Evolutionary conservation across 352 stramenopile species (phyloP).

Genomic region (Phytopythium mirpurense): DNA sequence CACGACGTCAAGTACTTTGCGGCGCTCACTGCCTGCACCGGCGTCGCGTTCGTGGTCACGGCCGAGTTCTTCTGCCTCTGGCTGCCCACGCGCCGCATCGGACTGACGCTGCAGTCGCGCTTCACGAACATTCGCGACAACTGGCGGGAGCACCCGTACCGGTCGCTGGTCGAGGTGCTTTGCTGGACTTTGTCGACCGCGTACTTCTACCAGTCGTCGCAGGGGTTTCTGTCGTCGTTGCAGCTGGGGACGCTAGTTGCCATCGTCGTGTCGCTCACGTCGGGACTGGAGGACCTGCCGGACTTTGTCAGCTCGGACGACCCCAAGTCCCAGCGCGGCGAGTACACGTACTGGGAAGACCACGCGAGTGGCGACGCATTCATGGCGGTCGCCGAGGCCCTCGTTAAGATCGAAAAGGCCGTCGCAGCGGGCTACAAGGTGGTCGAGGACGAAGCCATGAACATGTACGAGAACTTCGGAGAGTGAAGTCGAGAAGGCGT

Average conservation of each 20-base stretch:
- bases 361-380: constrained; percentile 36
- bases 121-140: constrained; percentile 58
- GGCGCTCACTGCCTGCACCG: constrained; percentile 53
- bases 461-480: constrained; percentile 68
- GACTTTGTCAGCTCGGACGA: constrained; percentile 45
- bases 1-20: constrained; percentile 74
- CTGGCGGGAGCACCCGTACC: constrained; percentile 45
- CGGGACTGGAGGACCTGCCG: constrained; percentile 48
- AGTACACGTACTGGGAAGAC: constrained; percentile 58
- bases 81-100: constrained; percentile 63
- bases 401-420: constrained; percentile 40
- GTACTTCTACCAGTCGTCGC: constrained; percentile 54
- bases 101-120: constrained; percentile 67
- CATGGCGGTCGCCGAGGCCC: constrained; percentile 27
- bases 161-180: constrained; percentile 58
- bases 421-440: constrained; percentile 15
- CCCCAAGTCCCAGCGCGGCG: constrained; percentile 16
- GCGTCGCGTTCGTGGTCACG: constrained; percentile 65
- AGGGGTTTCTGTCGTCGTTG: constrained; percentile 48
- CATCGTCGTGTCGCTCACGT: constrained; percentile 41
- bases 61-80: constrained; percentile 79
- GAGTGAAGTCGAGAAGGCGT: constrained; percentile 34
- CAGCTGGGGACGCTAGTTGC: constrained; percentile 49
- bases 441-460: constrained; percentile 45
- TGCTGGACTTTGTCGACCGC: constrained; percentile 51